Conservation (phyloP, 2,329 filamentous ascomycete genomes). For the Aspergillus aculeatinus region DNA sequence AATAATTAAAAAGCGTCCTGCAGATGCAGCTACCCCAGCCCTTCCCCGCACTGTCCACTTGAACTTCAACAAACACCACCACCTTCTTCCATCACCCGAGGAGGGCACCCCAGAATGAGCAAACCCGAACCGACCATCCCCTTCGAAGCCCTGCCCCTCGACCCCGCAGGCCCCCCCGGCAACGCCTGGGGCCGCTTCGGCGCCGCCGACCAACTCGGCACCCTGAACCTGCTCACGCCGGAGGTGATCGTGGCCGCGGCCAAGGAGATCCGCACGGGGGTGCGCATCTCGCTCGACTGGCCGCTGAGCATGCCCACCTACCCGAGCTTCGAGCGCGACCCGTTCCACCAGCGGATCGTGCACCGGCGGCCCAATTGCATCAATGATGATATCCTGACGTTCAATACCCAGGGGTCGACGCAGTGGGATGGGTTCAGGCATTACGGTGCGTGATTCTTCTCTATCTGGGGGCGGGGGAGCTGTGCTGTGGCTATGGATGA, state of each 20-base stretch:
- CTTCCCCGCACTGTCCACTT: no score
- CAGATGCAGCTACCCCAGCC: neutral
- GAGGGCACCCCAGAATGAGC: no score
- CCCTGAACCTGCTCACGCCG: conserved; percentile 54
- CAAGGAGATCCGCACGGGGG: conserved; percentile 42
- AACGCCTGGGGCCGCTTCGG: conserved; percentile 60
- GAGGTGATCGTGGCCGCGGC: conserved; percentile 43
- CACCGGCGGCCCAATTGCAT: conserved; percentile 2
- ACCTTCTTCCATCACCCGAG: no score
- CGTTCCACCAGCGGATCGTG: neutral
- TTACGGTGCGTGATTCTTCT: neutral
- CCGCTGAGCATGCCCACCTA: neutral
- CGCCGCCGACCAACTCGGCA: conserved; percentile 52
- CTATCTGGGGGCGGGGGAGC: no score
- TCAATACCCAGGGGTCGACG: conserved; percentile 7
- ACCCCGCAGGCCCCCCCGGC: conserved; percentile 43
- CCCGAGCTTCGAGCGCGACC: neutral
- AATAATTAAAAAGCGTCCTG: neutral
- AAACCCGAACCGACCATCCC: neutral
- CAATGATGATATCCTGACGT: conserved; percentile 7
- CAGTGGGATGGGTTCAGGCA: conserved; percentile 11
- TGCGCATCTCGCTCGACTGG: conserved; percentile 23
- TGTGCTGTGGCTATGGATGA: no score
- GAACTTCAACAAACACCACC: neutral
- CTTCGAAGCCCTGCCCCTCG: neutral